Base-by-base conservation (phyloP, 257 asterid species). In the Scutellaria minor region DNA sequence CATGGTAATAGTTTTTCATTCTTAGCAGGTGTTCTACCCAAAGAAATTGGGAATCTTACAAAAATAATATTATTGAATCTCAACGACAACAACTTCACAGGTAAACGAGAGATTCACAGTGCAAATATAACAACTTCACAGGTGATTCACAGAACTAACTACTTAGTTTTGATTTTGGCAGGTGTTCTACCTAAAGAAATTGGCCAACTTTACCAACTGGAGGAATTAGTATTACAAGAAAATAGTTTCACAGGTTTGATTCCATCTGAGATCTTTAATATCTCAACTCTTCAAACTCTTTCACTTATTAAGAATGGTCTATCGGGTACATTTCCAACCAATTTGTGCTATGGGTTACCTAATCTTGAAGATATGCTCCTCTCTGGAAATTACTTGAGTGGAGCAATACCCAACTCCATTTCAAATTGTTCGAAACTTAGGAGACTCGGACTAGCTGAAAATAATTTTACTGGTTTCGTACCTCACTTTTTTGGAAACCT, bases 111-210 rank as follows among this genome's bases (percentile, higher is more conserved):
- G 18, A 18, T 24, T 24, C 27, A 24, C 27, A 24, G 27, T 24
- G 2, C 27, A 24, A 24, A 24, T 24, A 24, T 24, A 24, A 18
- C 18, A 18, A n/a, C n/a, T n/a, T n/a, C n/a, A n/a, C n/a, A n/a
- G 18, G 18, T 18, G 18, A 18, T 18, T 18, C 18, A 18, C 18
- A 18, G 18, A 18, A 18, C 18, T n/a, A 18, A 18, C 18, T 24
- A 1, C 2, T 24, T 24, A 24, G 27, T 24, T 24, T 24, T 24
- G 27, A 46, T 27, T 18, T 50, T 27, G 14, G 52, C 81, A 83
- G 88, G 85, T 54, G 68, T 9, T 6, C 12, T 84, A 15, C 88
- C 81, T 0, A 14, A 1, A 50, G 83, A 76, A 74, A 46, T 83
- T 48, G 71, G 78, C 7, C 64, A 75, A 39, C 75, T 79, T 60